Evolutionary conservation across 768 basidiomycete species (phyloP).

Genomic region (Collybia sp.): DNA sequence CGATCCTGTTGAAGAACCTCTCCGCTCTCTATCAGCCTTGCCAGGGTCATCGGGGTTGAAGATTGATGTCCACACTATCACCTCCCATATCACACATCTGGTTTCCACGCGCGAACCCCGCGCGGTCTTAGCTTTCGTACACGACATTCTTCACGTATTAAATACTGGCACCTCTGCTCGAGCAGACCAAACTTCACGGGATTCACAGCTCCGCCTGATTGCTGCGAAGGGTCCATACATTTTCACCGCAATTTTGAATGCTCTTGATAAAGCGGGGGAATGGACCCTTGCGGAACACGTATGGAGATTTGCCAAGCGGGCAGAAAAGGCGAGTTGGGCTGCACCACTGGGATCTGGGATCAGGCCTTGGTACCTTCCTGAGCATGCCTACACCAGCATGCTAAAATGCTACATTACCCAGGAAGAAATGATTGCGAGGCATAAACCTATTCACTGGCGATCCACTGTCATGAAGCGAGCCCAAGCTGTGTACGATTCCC

Average conservation of each 20-base stretch:
- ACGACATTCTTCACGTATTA: slow-evolving; percentile 52
- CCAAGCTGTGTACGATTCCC: background rate
- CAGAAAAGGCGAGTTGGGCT: slow-evolving; percentile 52
- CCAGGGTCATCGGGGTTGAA: slow-evolving; percentile 5
- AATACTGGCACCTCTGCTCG: slow-evolving; percentile 9
- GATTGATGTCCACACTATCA: slow-evolving; percentile 44
- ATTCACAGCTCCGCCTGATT: slow-evolving; percentile 33
- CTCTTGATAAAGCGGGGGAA: slow-evolving; percentile 50
- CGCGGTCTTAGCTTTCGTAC: slow-evolving; percentile 42
- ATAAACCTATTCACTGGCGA: too few species aligned
- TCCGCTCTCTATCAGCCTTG: background rate
- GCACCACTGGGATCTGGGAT: slow-evolving; percentile 10
- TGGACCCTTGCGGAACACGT: slow-evolving; percentile 57
- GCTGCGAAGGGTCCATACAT: slow-evolving; percentile 54
- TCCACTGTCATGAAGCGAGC: too few species aligned
- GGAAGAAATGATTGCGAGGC: slow-evolving; percentile 12
- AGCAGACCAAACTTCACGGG: slow-evolving; percentile 15
- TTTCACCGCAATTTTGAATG: slow-evolving; percentile 56
- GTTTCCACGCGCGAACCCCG: slow-evolving; percentile 42
- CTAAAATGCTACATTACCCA: slow-evolving; percentile 52
- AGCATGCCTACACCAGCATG: slow-evolving; percentile 71
- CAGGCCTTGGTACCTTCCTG: slow-evolving; percentile 60
- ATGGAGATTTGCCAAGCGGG: slow-evolving; percentile 57
- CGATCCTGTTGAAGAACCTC: background rate
- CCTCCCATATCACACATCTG: slow-evolving; percentile 48